A percentile compares a stretch with the other conserved stretches of the same genome.
These are phyloP conservation scores for Atalantia buxifolia DNA, from an alignment of 345 rosid genomes.

Conservation along the genomic window DNA sequence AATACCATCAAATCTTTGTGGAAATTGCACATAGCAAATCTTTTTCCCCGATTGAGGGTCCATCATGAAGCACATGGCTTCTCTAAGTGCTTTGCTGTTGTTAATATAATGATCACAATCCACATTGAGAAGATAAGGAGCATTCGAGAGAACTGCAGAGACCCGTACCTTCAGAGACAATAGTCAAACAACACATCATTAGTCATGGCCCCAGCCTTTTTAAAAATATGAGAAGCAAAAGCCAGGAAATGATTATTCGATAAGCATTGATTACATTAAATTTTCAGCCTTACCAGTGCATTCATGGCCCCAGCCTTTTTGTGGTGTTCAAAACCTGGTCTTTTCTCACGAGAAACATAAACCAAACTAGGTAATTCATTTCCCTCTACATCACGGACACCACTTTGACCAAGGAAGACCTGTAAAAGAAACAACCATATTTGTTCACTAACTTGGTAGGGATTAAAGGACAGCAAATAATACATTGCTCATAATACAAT, in stretches of 20 bases:
- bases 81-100: constrained; percentile 93
- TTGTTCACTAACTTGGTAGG: neutral
- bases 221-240: neutral
- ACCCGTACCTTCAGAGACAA: constrained; percentile 62
- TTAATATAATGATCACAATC: constrained; percentile 97
- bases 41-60: constrained; percentile 87
- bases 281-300: constrained; percentile 51
- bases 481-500: neutral
- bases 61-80: constrained; percentile 99
- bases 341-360: constrained; percentile 98
- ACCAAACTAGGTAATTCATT: constrained; percentile 86
- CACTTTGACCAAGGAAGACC: constrained; percentile 92
- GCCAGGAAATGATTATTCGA: neutral
- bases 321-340: constrained; percentile 98
- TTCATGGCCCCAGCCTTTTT: constrained; percentile 99
- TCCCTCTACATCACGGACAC: constrained; percentile 73
- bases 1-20: constrained; percentile 98
- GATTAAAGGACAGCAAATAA: neutral
- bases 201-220: neutral
- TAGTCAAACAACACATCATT: neutral
- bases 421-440: constrained; percentile 22
- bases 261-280: neutral
- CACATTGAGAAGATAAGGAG: constrained; percentile 86
- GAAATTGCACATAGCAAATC: constrained; percentile 97
- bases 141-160: constrained; percentile 90